Base-by-base conservation (phyloP, 2,329 filamentous ascomycete genomes). In the Alternaria gaisen region DNA sequence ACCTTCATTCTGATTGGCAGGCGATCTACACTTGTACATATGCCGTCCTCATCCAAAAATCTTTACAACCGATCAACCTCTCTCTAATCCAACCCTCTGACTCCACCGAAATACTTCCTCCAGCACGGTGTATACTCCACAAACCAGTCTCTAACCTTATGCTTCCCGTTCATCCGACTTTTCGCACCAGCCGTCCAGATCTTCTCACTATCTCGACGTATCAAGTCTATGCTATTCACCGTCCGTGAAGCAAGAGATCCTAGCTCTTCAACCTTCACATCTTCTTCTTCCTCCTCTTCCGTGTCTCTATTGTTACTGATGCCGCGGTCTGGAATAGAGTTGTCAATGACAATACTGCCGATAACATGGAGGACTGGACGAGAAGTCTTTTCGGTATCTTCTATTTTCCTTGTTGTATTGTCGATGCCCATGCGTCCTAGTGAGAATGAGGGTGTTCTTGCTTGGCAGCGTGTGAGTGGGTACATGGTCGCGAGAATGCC, bases 141-240 rank as follows among this genome's bases (percentile, higher is more conserved):
- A 7, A 50, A n/a, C 46, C 46, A 50, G 7, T 11, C 16, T 20
- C 20, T 50, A 20, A 50, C 20, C 14, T 24, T 50, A 9, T 26
- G 5, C 20, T 24, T 50, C 32, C 34, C 36, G 2, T 18, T 38
- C 46, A 38, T 36, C 32, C 30, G 26, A n/a, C 46, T 8, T n/a
- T 50, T 50, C 20, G 32, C 46, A 12, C 32, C 26, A 38, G 30
- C 32, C 8, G 16, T 38, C 14, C 22, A 10, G 1, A 16, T 34
- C 20, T 18, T 50, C 16, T 50, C 32, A 20, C 46, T 38, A 26
- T 50, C 30, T 24, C 20, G 46, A 38, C 46, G 46, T 11, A 50
- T 38, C 34, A 50, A 36, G 20, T 36, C 20, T 12, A 50, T 12
- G 32, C 32, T 50, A 50, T 50, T 16, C 20, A n/a, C 11, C 20